Percentiles rank a stretch among this genome's conserved stretches.
Conservation (phyloP, 306 rosid genomes). For the Elaeagnus macrophylla region DNA sequence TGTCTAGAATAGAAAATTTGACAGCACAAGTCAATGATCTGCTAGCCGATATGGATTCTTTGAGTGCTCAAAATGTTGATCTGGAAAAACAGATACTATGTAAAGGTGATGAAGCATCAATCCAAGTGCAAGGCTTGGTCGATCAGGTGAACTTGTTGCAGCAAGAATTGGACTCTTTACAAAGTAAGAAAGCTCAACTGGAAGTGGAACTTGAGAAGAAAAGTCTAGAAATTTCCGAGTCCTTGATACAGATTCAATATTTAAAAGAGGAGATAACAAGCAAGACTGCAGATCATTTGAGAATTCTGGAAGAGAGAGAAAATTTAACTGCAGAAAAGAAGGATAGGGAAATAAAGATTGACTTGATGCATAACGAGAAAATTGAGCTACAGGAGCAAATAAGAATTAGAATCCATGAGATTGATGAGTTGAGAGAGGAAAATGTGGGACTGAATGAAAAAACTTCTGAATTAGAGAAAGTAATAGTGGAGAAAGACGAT, state of each 20-base stretch:
- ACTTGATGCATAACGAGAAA: slow-evolving; percentile 28
- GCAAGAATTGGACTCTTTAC: slow-evolving; percentile 50
- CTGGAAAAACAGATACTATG: slow-evolving; percentile 41
- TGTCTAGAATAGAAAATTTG: slow-evolving; percentile 19
- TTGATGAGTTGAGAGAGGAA: slow-evolving; percentile 32
- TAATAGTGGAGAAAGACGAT: slow-evolving; percentile 34
- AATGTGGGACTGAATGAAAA: slow-evolving; percentile 30
- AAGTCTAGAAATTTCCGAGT: slow-evolving; percentile 36
- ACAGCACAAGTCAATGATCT: slow-evolving; percentile 22
- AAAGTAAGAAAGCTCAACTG: slow-evolving; percentile 37
- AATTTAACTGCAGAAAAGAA: slow-evolving; percentile 30
- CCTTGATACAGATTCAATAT: slow-evolving; percentile 40
- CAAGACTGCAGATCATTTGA: slow-evolving; percentile 41
- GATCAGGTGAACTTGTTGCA: slow-evolving; percentile 47
- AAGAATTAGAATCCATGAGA: slow-evolving; percentile 25
- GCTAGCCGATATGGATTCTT: background rate
- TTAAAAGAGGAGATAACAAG: slow-evolving; percentile 50
- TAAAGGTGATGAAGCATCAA: slow-evolving; percentile 47
- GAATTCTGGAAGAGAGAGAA: slow-evolving; percentile 41
- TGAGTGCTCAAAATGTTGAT: slow-evolving; percentile 30
- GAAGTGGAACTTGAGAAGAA: slow-evolving; percentile 47
- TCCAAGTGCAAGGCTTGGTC: slow-evolving; percentile 35
- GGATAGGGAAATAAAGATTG: slow-evolving; percentile 42
- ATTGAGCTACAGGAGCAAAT: slow-evolving; percentile 41
- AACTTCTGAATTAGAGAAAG: slow-evolving; percentile 38